Evolutionary conservation across 768 basidiomycete genomes (phyloP).

Genomic region (Suillus subluteus): DNA sequence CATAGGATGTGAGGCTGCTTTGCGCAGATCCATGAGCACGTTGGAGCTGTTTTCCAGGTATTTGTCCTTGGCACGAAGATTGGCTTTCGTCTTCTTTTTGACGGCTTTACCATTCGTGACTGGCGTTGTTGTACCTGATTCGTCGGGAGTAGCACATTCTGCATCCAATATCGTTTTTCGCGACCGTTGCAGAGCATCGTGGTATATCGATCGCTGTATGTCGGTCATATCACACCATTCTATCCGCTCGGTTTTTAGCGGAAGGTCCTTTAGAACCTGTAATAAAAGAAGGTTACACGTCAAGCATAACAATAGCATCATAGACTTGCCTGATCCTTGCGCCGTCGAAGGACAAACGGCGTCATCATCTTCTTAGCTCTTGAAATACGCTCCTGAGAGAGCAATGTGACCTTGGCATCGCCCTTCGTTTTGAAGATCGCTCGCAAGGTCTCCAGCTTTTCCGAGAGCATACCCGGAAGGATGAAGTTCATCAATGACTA

Average conservation of each 20-base stretch:
- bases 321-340: slow-evolving; percentile 82
- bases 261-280: slow-evolving; percentile 90
- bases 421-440: slow-evolving; percentile 98
- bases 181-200: slow-evolving; percentile 82
- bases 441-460: slow-evolving; percentile 75
- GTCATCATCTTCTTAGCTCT: slow-evolving; percentile 99
- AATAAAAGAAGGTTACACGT: slow-evolving; percentile 9
- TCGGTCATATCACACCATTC: slow-evolving; percentile 95
- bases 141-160: slow-evolving; percentile 26
- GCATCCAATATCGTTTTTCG: slow-evolving; percentile 74
- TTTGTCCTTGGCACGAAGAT: slow-evolving; percentile 60
- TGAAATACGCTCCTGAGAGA: slow-evolving; percentile 91
- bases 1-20: slow-evolving; percentile 96
- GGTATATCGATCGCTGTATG: slow-evolving; percentile 82
- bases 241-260: slow-evolving; percentile 89
- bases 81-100: slow-evolving; percentile 36
- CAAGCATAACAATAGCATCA: not conserved
- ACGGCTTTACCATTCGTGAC: slow-evolving; percentile 28
- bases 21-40: slow-evolving; percentile 96
- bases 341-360: slow-evolving; percentile 94
- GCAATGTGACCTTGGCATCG: slow-evolving; percentile 84
- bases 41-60: slow-evolving; percentile 87
- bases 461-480: slow-evolving; percentile 85
- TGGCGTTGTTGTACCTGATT: slow-evolving; percentile 37
- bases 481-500: slow-evolving; percentile 99